phyloP scores from a whole-genome alignment of 2,329 filamentous ascomycete genomes.

The Paraconiothyrium sp. region DNA sequence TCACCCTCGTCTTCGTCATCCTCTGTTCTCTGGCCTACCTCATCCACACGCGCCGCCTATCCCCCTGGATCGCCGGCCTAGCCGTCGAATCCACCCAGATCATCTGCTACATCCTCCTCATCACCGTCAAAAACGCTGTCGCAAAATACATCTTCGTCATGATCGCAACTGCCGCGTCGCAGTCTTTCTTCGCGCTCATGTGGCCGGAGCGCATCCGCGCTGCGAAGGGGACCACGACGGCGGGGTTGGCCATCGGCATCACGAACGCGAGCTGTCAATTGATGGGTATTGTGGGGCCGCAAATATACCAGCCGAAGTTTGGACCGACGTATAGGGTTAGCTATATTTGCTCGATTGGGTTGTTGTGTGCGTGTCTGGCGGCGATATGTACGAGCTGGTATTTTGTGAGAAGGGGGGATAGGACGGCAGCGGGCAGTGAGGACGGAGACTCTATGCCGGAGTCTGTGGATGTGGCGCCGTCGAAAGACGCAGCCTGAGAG shows the following conservation, averaged over 20 bases:
- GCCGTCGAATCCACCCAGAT: constrained; percentile 45
- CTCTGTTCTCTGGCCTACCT: constrained; percentile 29
- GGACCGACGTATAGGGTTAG: constrained; percentile 52
- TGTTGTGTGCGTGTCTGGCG: constrained; percentile 36
- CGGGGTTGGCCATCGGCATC: no score
- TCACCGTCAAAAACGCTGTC: constrained; percentile 46
- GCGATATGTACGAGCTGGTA: constrained; percentile 30
- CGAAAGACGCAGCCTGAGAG: no score
- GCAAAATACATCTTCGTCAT: constrained; percentile 55
- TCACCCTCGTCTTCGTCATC: constrained; percentile 34
- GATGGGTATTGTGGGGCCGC: constrained; percentile 37
- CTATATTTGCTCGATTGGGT: constrained; percentile 48
- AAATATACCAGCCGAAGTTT: constrained; percentile 53
- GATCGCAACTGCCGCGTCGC: constrained; percentile 51
- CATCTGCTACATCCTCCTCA: constrained; percentile 53
- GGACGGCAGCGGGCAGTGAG: background rate
- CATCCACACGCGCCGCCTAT: constrained; percentile 32
- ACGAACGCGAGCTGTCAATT: no score
- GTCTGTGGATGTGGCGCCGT: no score
- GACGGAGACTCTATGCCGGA: no score
- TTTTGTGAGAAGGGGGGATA: constrained; percentile 26
- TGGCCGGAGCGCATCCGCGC: constrained; percentile 55
- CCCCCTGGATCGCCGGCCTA: constrained; percentile 34
- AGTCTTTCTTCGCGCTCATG: constrained; percentile 52
- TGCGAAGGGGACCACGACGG: constrained; percentile 32